Percentiles rank a stretch among this genome's conserved stretches.
phyloP scores from a whole-genome alignment of 2,329 filamentous ascomycete species.

The Periconia sp. region DNA sequence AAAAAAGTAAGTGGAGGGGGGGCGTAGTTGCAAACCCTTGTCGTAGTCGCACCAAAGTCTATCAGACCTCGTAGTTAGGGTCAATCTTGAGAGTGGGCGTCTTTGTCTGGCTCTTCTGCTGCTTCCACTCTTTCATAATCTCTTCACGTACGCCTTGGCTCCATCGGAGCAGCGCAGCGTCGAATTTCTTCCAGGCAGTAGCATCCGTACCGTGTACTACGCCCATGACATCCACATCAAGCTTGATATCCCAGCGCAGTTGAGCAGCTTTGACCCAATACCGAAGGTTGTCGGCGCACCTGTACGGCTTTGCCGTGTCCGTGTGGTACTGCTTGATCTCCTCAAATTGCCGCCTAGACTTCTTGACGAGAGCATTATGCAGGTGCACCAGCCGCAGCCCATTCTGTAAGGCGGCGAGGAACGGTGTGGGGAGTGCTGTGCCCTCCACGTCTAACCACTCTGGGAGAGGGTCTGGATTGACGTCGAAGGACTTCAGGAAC shows the following conservation, averaged over 20 bases:
- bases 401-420: conserved; percentile 75
- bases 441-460: conserved; percentile 67
- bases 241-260: conserved; percentile 85
- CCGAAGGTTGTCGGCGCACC: conserved; percentile 88
- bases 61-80: conserved; percentile 37
- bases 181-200: conserved; percentile 79
- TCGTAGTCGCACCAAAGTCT: conserved; percentile 7
- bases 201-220: conserved; percentile 77
- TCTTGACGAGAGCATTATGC: conserved; percentile 87
- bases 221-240: conserved; percentile 84
- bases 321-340: conserved; percentile 87
- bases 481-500: conserved; percentile 79
- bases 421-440: conserved; percentile 68
- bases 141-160: conserved; percentile 82
- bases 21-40: no score
- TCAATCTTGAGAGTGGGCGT: conserved; percentile 49
- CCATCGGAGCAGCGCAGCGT: conserved; percentile 83
- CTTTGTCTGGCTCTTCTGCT: conserved; percentile 45
- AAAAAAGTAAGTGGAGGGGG: conserved; percentile 15
- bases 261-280: conserved; percentile 98
- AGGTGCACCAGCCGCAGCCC: conserved; percentile 82
- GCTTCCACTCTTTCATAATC: conserved; percentile 73
- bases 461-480: conserved; percentile 65
- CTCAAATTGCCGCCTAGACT: conserved; percentile 85
- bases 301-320: conserved; percentile 95